Evolutionary conservation across 2,329 filamentous ascomycete genomes (phyloP).

Genomic region (Aspergillus piperis): DNA sequence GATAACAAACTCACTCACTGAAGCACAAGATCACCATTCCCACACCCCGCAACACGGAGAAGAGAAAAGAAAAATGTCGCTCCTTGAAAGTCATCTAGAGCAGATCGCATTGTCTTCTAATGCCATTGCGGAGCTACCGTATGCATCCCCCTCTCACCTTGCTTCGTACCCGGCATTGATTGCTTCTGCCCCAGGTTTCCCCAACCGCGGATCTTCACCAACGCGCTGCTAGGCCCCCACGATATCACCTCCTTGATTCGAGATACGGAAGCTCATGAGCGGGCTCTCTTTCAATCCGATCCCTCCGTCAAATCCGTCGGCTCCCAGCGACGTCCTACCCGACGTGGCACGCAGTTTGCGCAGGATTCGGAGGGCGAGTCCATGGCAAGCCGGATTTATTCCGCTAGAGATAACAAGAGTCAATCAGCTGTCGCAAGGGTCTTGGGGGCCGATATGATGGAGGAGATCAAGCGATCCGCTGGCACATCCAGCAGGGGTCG

Average conservation of each 20-base stretch:
- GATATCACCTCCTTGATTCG: slow-evolving; percentile 95
- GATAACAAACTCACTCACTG: not conserved
- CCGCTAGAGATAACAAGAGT: slow-evolving; percentile 64
- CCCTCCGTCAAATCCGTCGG: slow-evolving; percentile 58
- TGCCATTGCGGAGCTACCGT: slow-evolving; percentile 75
- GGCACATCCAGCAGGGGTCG: slow-evolving; percentile 54
- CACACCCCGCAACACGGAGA: slow-evolving; percentile 17
- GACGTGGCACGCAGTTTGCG: slow-evolving; percentile 54
- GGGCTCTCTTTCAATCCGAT: slow-evolving; percentile 90
- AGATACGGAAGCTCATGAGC: slow-evolving; percentile 91
- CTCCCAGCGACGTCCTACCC: slow-evolving; percentile 49
- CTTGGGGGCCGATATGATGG: slow-evolving; percentile 81
- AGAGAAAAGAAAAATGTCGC: slow-evolving; percentile 57
- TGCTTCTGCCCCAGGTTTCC: slow-evolving; percentile 66
- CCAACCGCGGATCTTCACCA: slow-evolving; percentile 90
- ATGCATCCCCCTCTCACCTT: slow-evolving; percentile 31
- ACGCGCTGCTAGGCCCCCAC: slow-evolving; percentile 80
- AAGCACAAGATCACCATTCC: not conserved
- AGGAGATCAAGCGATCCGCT: slow-evolving; percentile 67
- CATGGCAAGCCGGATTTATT: slow-evolving; percentile 49
- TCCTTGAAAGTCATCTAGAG: slow-evolving; percentile 71
- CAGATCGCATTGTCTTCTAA: slow-evolving; percentile 75
- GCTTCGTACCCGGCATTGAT: not conserved
- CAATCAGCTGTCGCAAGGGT: slow-evolving; percentile 85
- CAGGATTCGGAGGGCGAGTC: slow-evolving; percentile 41